phyloP scores from a whole-genome alignment of 1,139 yeast species.

The Tardiomyces depauwii region DNA sequence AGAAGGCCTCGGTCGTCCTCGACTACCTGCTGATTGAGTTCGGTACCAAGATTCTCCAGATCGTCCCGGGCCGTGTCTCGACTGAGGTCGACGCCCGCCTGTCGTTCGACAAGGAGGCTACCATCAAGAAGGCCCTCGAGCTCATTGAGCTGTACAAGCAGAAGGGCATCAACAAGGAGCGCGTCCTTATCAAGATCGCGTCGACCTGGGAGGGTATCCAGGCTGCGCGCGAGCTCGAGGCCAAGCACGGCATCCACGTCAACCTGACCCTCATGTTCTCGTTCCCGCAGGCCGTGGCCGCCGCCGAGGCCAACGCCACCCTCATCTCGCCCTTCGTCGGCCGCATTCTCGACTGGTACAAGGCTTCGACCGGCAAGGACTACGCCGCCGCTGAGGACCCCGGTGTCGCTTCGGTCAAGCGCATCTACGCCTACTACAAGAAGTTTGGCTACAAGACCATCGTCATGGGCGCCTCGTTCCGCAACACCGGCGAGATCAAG shows the following conservation, averaged over 20 bases:
- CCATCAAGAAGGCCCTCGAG: constrained; percentile 83
- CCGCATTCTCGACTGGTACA: constrained; percentile 98
- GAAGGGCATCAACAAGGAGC: constrained; percentile 75
- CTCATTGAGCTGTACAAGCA: constrained; percentile 76
- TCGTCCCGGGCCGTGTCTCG: constrained; percentile 98
- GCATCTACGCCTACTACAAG: constrained; percentile 94
- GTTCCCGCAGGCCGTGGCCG: constrained; percentile 94
- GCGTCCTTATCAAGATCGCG: constrained; percentile 92
- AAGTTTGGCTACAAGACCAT: constrained; percentile 92
- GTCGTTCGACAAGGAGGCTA: constrained; percentile 88
- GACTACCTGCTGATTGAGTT: constrained; percentile 92
- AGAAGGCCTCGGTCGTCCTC: constrained; percentile 64
- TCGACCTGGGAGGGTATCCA: constrained; percentile 99
- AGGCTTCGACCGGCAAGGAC: constrained; percentile 83
- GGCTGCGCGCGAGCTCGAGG: constrained; percentile 93
- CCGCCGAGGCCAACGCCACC: constrained; percentile 96
- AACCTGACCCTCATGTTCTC: constrained; percentile 94
- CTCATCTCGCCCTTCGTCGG: constrained; percentile 98
- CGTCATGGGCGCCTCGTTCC: constrained; percentile 99
- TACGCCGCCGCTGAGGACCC: constrained; percentile 80
- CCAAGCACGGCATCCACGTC: constrained; percentile 84
- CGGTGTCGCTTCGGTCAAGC: constrained; percentile 86
- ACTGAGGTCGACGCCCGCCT: constrained; percentile 98
- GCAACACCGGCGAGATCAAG: constrained; percentile 93
- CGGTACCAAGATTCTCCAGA: constrained; percentile 84